A percentile compares a stretch with the other conserved stretches of the same genome.
These are phyloP conservation scores for Sarcomyxa edulis DNA, from an alignment of 768 basidiomycete genomes.

Conservation along the genomic window DNA sequence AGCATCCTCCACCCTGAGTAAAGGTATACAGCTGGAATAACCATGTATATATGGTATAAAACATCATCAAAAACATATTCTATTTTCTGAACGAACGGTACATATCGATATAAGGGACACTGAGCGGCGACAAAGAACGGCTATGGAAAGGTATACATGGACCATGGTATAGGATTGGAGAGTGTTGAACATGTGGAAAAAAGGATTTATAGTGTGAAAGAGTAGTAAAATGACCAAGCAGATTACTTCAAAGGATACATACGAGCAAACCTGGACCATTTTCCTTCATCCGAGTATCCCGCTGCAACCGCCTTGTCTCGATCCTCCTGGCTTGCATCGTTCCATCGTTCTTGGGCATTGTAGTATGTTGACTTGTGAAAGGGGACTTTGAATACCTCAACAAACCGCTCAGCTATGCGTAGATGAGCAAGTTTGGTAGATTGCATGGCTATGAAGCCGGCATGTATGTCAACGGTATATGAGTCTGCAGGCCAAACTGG, in stretches of 20 bases:
- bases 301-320: neutral
- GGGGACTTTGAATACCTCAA: neutral
- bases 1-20: too few species aligned
- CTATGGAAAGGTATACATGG: neutral
- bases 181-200: neutral
- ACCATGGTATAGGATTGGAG: neutral
- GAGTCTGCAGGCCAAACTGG: conserved; percentile 16
- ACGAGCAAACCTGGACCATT: conserved; percentile 1
- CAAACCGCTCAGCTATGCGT: neutral
- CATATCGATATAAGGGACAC: too few species aligned
- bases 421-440: neutral
- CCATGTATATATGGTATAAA: too few species aligned
- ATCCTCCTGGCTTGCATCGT: neutral
- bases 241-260: neutral
- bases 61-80: too few species aligned
- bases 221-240: neutral
- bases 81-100: too few species aligned
- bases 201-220: neutral
- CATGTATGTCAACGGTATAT: conserved; percentile 14
- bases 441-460: conserved; percentile 10
- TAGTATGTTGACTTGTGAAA: neutral
- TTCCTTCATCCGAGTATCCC: neutral
- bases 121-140: neutral
- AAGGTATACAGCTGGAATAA: too few species aligned
- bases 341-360: neutral